These are phyloP conservation scores for Fraxinus nigra DNA, from an alignment of 305 asterid species.

Conservation along the genomic window DNA sequence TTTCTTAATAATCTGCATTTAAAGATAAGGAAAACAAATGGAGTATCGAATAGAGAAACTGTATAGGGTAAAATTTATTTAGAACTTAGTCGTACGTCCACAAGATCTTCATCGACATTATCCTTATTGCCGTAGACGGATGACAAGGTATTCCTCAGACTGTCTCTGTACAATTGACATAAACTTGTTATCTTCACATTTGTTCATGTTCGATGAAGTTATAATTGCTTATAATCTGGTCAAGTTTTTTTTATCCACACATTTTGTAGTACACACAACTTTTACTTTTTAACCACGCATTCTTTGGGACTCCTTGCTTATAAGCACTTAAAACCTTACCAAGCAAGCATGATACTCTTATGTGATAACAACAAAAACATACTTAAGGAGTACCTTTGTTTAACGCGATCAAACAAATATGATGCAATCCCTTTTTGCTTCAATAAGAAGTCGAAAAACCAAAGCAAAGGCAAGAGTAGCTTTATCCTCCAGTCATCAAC, in stretches of 20 bases:
- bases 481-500: conserved; percentile 97
- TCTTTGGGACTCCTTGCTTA: neutral
- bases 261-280: neutral
- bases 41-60: neutral
- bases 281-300: neutral
- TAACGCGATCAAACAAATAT: conserved; percentile 58
- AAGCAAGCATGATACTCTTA: neutral
- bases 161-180: conserved; percentile 51
- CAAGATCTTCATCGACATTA: conserved; percentile 78
- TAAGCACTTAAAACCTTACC: neutral
- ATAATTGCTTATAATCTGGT: neutral
- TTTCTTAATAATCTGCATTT: conserved; percentile 60
- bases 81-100: conserved; percentile 48
- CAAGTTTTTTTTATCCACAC: neutral
- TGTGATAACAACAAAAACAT: conserved; percentile 2
- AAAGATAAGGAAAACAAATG: neutral
- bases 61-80: neutral
- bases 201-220: neutral
- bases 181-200: conserved; percentile 11
- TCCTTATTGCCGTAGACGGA: conserved; percentile 83
- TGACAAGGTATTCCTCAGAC: conserved; percentile 49
- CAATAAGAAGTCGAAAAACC: conserved; percentile 75
- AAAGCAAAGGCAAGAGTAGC: conserved; percentile 67
- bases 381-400: conserved; percentile 43
- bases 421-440: conserved; percentile 66